Evolutionary conservation across 2,329 filamentous ascomycete species (phyloP), one percentile per base, ranked within the genome.

Genomic region (Helicocarpus griseus): DNA sequence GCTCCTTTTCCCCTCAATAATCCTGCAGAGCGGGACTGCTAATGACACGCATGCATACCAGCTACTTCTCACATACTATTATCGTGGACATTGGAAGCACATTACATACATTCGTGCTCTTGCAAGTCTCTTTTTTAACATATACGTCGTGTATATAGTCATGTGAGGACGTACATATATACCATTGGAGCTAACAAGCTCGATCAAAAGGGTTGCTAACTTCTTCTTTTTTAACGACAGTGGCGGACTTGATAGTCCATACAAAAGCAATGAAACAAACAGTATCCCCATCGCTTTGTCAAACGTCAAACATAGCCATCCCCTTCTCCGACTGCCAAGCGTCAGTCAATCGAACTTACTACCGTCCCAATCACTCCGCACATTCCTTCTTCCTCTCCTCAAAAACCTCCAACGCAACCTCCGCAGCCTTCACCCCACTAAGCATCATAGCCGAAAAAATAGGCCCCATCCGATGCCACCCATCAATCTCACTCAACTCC

Each of bases 401-500:
- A 60, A 86, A 88, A 49, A 91, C 76, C 57, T 77, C 79, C 57
- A 91, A 71, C 0, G 83, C 86, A 68, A 89, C 87, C 71, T 93
- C 87, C 8, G 89, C 89, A 62, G 89, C 89, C 78, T 94, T 95
- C 63, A 95, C 86, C 59, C 89, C 89, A 52, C 80, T 85, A 36
- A 95, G 77, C 19, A 80, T 87, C 89, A 95, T 95, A 49, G 89
- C 89, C 52, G 88, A 88, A 66, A 93, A 93, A 1, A 87, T 91
- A 36, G 87, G 87, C 2, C 80, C 90, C 89, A 95, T 95, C 49
- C 89, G 81, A 74, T 94, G 94, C 56, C 88, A 87, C 17, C 89
- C 89, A 63, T 95, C 89, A 29, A 95, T 83, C 71, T 95, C 89
- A 53, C 83, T 87, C 59, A 95, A 75, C 70, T 95, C 89, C 89